Base-by-base conservation (phyloP, 2,329 filamentous ascomycete genomes). In the Domatiomyces globalis region DNA sequence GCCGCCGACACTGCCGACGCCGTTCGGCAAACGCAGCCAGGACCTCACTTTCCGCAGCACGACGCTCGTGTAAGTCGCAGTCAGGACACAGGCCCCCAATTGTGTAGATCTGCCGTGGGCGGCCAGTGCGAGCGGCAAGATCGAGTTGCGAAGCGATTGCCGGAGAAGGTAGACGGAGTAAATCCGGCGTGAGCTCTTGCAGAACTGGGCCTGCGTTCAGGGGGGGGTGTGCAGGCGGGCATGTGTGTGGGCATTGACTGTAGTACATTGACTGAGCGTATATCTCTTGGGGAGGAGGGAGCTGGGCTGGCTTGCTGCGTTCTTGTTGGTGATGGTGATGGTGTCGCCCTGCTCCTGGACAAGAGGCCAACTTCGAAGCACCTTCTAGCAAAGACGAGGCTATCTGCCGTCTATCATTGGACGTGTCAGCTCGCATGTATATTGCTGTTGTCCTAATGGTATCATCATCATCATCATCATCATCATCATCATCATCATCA, bases 211-310 rank as follows among this genome's bases (percentile, higher is more conserved):
- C 33, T 6, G 43, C 51, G 44, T 60, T 57, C n/a, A 60, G 54
- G 7, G 58, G 58, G 12, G 55, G 50, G 4, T 53, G 54, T 18
- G 47, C 45, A 1, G 58, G 58, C n/a, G 58, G 58, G 7, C 49
- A 56, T 1, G 54, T 52, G 46, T 59, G 57, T 29, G 53, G 47
- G 48, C 58, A 60, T 19, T 43, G 47, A 9, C 55, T 59, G 48
- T 52, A 60, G 43, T 59, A 51, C 45, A 55, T 58, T 29, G 49
- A 51, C 18, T 54, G 50, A 12, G 50, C 49, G 33, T 58, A 58
- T 4, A 49, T 54, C 44, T 49, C 36, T 45, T 54, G 51, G 4
- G 56, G 52, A 33, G 51, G 52, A 42, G 56, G 54, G 33, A 58
- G 49, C 15, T 12, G 18, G 17, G 44, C n/a, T n/a, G n/a, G n/a